Base-by-base conservation (phyloP, 176 grass and related monocot species). In the maize (Zea mays) region DNA sequence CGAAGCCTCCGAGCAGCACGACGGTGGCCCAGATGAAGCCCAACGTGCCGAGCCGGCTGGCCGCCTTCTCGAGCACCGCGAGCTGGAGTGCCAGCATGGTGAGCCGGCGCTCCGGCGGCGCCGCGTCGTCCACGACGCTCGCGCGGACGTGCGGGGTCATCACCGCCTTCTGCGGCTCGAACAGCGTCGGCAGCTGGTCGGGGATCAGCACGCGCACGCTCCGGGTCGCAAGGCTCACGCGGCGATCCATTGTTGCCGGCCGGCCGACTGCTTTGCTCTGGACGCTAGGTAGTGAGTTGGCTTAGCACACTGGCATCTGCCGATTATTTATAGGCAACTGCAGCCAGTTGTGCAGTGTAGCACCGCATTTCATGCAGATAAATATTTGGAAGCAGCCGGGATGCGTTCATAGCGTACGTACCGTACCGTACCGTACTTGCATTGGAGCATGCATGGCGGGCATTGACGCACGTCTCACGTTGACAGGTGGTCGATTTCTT, bases 1-100 rank as follows among this genome's bases (percentile, higher is more conserved):
- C 79, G 83, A 96, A 96, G 4, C 93, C 93, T 19, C 89, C 89
- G 1, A 96, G 93, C 3, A 96, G 82, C 8, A 88, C 93, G 0
- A 92, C 89, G 15, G 90, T 93, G 7, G 87, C 87, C 90, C 90
- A 94, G 66, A 94, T 82, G 86, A 94, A 96, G 6, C 76, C 87
- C 65, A 96, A 49, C 39, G 89, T 75, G 43, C 93, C 89, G 9
- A 92, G 89, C 37, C 93, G 67, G 72, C 87, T 97, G 6, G 90
- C 93, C 14, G 90, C 81, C 87, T 97, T 97, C 82, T 97, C 90
- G 1, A 97, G 79, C 10, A 92, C 37, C 2, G 93, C 87, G 2
- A 96, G 79, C 42, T 81, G 87, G 48, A 90, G 86, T 1, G 87
- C 93, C 67, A 97, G 86, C 41, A 82, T 55, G 3, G 93, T 92